Conservation (phyloP, 2,329 filamentous ascomycete genomes). For the Neoscytalidium dimidiatum region DNA sequence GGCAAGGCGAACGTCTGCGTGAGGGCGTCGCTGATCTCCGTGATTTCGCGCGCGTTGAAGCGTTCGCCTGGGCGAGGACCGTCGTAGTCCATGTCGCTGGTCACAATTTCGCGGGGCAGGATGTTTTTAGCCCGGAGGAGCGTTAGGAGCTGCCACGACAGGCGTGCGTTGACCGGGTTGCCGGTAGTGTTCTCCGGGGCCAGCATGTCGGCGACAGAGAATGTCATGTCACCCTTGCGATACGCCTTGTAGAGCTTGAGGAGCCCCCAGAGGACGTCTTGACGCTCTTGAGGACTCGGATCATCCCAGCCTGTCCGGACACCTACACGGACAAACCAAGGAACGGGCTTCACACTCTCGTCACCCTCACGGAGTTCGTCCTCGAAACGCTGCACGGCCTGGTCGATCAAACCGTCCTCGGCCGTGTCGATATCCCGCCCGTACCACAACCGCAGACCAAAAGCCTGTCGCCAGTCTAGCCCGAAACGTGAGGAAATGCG, state of each 20-base stretch:
- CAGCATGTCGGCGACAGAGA: conserved; percentile 67
- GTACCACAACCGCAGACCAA: conserved; percentile 91
- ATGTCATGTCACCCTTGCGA: conserved; percentile 40
- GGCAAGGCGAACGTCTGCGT: conserved; percentile 46
- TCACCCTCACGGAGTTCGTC: conserved; percentile 70
- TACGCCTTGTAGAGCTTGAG: conserved; percentile 76
- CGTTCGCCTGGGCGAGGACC: conserved; percentile 21
- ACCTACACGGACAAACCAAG: conserved; percentile 67
- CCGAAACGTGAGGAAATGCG: conserved; percentile 80
- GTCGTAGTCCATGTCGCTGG: conserved; percentile 27
- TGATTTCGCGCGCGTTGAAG: conserved; percentile 22
- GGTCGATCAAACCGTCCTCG: conserved; percentile 63
- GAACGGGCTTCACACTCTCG: conserved; percentile 69
- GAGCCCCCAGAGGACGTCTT: conserved; percentile 85
- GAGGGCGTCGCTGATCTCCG: conserved; percentile 57
- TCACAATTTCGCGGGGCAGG: conserved; percentile 26
- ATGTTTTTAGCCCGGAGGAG: conserved; percentile 35
- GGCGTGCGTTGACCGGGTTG: conserved; percentile 71
- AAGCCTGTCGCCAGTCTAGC: conserved; percentile 90
- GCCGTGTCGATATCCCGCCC: conserved; percentile 60
- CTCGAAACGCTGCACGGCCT: conserved; percentile 72
- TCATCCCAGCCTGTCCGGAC: conserved; percentile 63
- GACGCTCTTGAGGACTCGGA: conserved; percentile 57
- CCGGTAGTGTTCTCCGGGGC: conserved; percentile 76
- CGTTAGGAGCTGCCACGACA: conserved; percentile 84